Percentiles rank a stretch among this genome's conserved stretches.
These are phyloP conservation scores for Metschnikowia matae DNA, from an alignment of 805 yeast species.

Conservation along the genomic window DNA sequence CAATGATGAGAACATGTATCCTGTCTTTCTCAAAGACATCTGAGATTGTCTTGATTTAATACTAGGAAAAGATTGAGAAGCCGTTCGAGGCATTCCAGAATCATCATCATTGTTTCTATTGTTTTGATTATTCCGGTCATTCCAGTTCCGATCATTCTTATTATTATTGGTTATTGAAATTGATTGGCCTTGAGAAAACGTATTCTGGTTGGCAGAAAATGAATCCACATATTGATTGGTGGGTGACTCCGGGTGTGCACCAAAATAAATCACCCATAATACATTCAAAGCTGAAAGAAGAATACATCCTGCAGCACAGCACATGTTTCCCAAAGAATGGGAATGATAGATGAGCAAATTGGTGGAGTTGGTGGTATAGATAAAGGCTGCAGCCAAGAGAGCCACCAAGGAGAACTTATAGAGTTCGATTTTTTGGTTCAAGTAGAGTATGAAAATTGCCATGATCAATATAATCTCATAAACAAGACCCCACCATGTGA, in stretches of 20 bases:
- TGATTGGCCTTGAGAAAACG: slow-evolving; percentile 34
- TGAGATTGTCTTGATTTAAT: slow-evolving; percentile 35
- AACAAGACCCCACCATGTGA: slow-evolving; percentile 96
- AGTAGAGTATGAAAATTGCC: slow-evolving; percentile 48
- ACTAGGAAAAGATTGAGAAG: slow-evolving; percentile 25
- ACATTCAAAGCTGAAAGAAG: slow-evolving; percentile 78
- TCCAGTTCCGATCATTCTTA: too few species aligned
- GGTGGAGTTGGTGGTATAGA: slow-evolving; percentile 81
- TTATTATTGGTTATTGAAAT: slow-evolving; percentile 17
- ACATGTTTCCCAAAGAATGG: slow-evolving; percentile 59
- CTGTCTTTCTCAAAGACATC: slow-evolving; percentile 26
- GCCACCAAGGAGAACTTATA: slow-evolving; percentile 61
- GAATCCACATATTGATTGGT: slow-evolving; percentile 81
- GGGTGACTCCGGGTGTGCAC: slow-evolving; percentile 88
- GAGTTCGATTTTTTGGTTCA: slow-evolving; percentile 59
- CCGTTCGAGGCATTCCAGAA: slow-evolving; percentile 16
- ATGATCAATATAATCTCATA: slow-evolving; percentile 64
- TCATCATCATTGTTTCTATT: slow-evolving; percentile 26
- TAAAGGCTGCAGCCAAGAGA: slow-evolving; percentile 63
- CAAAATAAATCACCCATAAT: slow-evolving; percentile 84
- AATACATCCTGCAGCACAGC: slow-evolving; percentile 92
- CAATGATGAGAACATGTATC: slow-evolving; percentile 50
- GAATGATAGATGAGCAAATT: slow-evolving; percentile 70
- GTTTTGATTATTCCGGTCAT: background rate
- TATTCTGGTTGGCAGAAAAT: slow-evolving; percentile 53